Base-by-base conservation (phyloP, 192 early-diverging fungal genomes). In the Rhizophagus clarus region DNA sequence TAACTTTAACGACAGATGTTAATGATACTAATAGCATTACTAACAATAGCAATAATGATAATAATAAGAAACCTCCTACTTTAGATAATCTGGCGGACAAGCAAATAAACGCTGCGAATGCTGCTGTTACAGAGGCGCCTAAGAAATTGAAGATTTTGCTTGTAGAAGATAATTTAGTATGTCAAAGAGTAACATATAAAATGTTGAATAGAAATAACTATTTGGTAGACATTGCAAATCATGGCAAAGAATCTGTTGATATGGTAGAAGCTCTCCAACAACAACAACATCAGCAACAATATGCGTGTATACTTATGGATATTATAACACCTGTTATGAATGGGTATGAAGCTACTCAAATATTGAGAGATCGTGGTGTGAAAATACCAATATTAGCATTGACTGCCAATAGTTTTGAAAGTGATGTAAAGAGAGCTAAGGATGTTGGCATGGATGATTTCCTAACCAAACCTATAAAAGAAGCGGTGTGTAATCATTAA, bases 81-180 rank as follows among this genome's bases (percentile, higher is more conserved):
- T 64, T 64, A 24, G 63, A 28, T 64, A 28, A 28, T 22, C 2
- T 1, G 8, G 14, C 28, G 6, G 12, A 14, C 15, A 8, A 4
- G 12, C 63, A 24, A 64, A 1, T 0, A 45, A 45, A 10, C 2
- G 42, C 11, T 45, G 12, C 6, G 28, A 11, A 15, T 29, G 29
- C 28, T 15, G 11, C 51, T 56, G 24, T 9, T 24, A 24, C 62
- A 64, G n/a, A 24, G 1, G 9, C 8, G 7, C 11, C 28, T 10
- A 14, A 28, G 14, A 26, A 24, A n/a, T 70, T 42, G 45, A 70
- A 45, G 20, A 76, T 72, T 32, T 61, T 81, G 2, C 74, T 83
- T 34, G 66, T 83, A 14, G 82, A 83, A 45, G 80, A 73, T 60
- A 83, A 83, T 76, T 64, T 72, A 11, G 31, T 83, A 22, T 72